phyloP scores from a whole-genome alignment of 2,329 filamentous ascomycete species.

The Fusarium anthophilum region DNA sequence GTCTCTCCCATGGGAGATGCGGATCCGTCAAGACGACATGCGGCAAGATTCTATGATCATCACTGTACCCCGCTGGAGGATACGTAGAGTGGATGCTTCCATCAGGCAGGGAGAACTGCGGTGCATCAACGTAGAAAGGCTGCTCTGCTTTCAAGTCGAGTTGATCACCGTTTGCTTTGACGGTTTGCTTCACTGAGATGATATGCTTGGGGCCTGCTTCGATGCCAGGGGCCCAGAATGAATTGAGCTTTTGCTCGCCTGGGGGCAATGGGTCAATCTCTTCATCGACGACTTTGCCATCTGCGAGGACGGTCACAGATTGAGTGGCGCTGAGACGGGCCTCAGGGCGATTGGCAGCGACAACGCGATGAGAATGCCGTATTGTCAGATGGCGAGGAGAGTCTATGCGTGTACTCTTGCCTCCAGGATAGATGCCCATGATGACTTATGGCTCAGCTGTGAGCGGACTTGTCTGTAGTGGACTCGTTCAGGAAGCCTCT shows the following conservation, averaged over 20 bases:
- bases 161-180: not conserved
- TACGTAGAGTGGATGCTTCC: slow-evolving; percentile 50
- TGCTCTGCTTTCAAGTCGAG: slow-evolving; percentile 15
- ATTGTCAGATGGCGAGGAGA: slow-evolving; percentile 21
- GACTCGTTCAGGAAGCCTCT: rapidly evolving
- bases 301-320: not conserved
- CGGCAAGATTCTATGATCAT: slow-evolving; percentile 48
- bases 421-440: slow-evolving; percentile 28
- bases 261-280: not conserved
- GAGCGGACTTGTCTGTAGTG: not conserved
- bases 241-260: slow-evolving; percentile 29
- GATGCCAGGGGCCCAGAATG: slow-evolving; percentile 30
- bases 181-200: slow-evolving; percentile 1
- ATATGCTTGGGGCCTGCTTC: slow-evolving; percentile 21
- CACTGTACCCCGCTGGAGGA: slow-evolving; percentile 52
- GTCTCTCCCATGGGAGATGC: slow-evolving; percentile 55
- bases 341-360: not conserved
- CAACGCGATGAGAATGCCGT: not conserved
- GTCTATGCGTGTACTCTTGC: slow-evolving; percentile 18
- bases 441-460: not conserved
- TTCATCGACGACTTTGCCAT: not conserved
- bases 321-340: not conserved
- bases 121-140: slow-evolving; percentile 50
- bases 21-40: slow-evolving; percentile 57
- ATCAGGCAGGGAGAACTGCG: slow-evolving; percentile 48